These are phyloP conservation scores for Aspergillus indologenus DNA, from an alignment of 495 filamentous ascomycete species.

Conservation along the genomic window DNA sequence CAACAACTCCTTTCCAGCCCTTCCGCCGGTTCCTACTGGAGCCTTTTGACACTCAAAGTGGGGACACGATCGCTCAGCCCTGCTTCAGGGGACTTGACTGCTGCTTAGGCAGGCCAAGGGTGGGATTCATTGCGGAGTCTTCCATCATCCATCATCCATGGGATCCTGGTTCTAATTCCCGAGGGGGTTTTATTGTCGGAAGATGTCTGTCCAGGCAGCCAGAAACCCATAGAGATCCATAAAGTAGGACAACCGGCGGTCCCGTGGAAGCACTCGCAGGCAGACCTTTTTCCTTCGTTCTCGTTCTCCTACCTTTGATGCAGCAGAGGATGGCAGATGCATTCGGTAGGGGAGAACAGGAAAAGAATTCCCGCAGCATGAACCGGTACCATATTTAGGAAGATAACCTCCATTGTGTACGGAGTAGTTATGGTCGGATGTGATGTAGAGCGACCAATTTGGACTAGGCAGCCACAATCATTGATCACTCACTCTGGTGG, in stretches of 20 bases:
- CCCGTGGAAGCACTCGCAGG: background rate
- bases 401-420: too few relatives aligned
- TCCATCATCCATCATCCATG: background rate
- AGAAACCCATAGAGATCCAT: constrained; percentile 1
- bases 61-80: background rate
- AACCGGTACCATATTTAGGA: too few relatives aligned
- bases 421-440: background rate
- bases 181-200: constrained; percentile 4
- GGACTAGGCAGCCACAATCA: background rate
- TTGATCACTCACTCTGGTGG: background rate
- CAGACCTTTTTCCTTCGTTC: background rate
- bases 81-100: background rate
- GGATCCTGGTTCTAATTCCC: background rate
- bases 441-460: background rate
- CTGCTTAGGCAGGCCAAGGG: background rate
- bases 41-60: background rate
- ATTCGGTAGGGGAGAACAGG: background rate
- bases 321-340: too few relatives aligned
- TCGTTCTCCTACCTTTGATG: background rate
- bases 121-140: background rate
- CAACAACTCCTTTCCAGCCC: background rate
- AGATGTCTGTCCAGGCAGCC: constrained; percentile 2
- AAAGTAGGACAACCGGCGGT: background rate
- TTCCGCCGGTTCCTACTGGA: background rate
- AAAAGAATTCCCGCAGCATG: background rate